A percentile compares a stretch with the other conserved stretches of the same genome.
Evolutionary conservation across 306 rosid genomes (phyloP).

Genomic region (Cucurbita maxima): DNA sequence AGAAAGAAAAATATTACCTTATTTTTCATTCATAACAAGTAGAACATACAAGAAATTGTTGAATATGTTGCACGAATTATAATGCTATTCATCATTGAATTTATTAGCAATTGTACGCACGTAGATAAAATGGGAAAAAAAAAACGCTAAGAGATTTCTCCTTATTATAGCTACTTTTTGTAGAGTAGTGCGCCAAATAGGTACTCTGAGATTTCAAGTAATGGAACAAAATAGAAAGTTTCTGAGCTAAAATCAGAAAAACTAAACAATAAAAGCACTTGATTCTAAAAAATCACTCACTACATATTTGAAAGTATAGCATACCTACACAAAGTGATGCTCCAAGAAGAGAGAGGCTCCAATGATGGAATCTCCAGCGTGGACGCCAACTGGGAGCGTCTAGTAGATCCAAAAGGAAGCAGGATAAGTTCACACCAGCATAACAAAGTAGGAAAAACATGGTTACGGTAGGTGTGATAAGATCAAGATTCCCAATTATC

Average conservation of each 20-base stretch:
- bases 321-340: slow-evolving; percentile 85
- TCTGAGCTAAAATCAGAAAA: neutral
- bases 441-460: slow-evolving; percentile 97
- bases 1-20: neutral
- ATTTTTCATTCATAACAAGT: neutral
- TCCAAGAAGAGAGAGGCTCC: slow-evolving; percentile 95
- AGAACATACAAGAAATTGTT: neutral
- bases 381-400: slow-evolving; percentile 99
- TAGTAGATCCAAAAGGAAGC: slow-evolving; percentile 98
- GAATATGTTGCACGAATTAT: neutral
- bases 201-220: neutral
- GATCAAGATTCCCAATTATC: slow-evolving; percentile 95
- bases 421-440: slow-evolving; percentile 92
- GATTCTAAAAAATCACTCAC: neutral
- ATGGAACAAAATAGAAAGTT: neutral
- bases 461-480: slow-evolving; percentile 94
- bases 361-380: slow-evolving; percentile 96
- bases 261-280: neutral
- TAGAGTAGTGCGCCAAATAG: neutral
- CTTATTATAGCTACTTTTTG: neutral
- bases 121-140: neutral
- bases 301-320: slow-evolving; percentile 10
- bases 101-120: neutral
- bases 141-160: neutral
- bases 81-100: neutral